Evolutionary conservation across 805 yeast species (phyloP).

Genomic region (Brettanomyces anomalus): DNA sequence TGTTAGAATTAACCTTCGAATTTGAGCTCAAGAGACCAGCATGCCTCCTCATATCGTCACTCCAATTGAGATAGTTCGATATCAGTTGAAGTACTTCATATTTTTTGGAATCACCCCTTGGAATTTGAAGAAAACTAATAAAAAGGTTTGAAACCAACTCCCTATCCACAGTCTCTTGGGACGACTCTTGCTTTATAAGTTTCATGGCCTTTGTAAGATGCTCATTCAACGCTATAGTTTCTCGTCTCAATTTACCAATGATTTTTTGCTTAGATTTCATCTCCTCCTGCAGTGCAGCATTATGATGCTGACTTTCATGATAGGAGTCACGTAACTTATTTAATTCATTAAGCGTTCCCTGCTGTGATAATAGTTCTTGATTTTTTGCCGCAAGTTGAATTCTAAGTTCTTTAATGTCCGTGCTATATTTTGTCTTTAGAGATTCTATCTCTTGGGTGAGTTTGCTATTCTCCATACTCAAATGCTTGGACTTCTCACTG

Average conservation of each 20-base stretch:
- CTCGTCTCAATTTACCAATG: conserved; percentile 89
- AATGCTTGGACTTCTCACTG: conserved; percentile 16
- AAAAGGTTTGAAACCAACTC: conserved; percentile 82
- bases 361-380: conserved; percentile 15
- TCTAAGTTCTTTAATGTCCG: conserved; percentile 17
- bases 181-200: conserved; percentile 69
- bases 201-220: conserved; percentile 90
- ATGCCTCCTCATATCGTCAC: conserved; percentile 62
- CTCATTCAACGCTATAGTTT: conserved; percentile 86
- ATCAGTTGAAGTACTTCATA: conserved; percentile 85
- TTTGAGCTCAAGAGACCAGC: conserved; percentile 51
- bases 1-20: conserved; percentile 23
- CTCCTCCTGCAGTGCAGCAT: conserved; percentile 39
- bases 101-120: conserved; percentile 90
- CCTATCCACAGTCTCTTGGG: conserved; percentile 73
- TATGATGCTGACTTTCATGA: conserved; percentile 14
- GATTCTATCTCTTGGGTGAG: conserved; percentile 4
- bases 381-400: conserved; percentile 12
- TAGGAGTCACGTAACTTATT: conserved; percentile 8
- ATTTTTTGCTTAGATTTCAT: conserved; percentile 63
- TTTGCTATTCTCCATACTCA: conserved; percentile 12
- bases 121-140: conserved; percentile 75
- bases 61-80: conserved; percentile 82
- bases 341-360: conserved; percentile 9
- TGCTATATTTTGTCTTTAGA: conserved; percentile 9